Evolutionary conservation across 768 basidiomycete species (phyloP).

Genomic region (Hemileccinum rubropunctum): DNA sequence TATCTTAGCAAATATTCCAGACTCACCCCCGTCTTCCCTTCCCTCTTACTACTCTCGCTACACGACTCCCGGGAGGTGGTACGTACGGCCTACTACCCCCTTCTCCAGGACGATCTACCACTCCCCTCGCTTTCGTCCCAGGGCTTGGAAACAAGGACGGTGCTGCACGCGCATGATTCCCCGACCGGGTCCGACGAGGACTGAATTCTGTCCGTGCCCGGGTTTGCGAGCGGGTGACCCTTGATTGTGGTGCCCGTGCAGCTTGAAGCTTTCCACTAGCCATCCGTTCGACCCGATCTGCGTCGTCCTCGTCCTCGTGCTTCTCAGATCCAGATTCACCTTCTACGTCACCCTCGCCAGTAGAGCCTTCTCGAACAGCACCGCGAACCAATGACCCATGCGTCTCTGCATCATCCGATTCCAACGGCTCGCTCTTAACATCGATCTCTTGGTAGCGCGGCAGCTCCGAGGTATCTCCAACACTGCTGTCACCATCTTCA

Average conservation of each 20-base stretch:
- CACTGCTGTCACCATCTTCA: background rate
- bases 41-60: too few species aligned
- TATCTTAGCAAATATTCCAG: too few species aligned
- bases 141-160: too few species aligned
- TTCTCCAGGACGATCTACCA: constrained; percentile 15
- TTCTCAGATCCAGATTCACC: background rate
- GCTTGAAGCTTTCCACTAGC: constrained; percentile 3
- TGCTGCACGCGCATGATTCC: background rate
- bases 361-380: background rate
- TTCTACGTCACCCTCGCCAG: background rate
- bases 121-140: constrained; percentile 5
- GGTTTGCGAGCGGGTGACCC: constrained; percentile 12
- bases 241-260: background rate
- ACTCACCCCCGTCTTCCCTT: too few species aligned
- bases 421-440: constrained; percentile 11
- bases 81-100: too few species aligned
- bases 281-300: constrained; percentile 18
- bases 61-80: too few species aligned
- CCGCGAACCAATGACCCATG: constrained; percentile 15
- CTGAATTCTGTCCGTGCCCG: background rate
- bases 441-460: constrained; percentile 13
- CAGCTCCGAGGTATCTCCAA: background rate
- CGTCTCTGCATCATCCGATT: constrained; percentile 31
- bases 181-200: constrained; percentile 11
- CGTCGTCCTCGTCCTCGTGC: constrained; percentile 2